Evolutionary conservation across 208 protist genomes (phyloP).

Genomic region (Novymonas esmeraldas): DNA sequence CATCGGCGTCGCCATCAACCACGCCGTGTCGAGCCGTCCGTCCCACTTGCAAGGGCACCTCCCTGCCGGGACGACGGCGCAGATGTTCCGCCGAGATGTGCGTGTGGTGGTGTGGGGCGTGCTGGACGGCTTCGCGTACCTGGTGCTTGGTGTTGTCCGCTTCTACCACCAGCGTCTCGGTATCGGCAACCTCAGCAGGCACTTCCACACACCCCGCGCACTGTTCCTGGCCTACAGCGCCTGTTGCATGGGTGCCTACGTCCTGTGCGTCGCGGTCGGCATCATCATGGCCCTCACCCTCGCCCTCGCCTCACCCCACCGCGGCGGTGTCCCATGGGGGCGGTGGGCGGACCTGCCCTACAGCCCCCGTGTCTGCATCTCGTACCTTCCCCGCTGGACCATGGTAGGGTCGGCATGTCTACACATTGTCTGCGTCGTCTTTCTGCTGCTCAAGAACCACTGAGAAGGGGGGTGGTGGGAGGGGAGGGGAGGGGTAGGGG

Average conservation of each 20-base stretch:
- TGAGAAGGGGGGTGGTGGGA: conserved; percentile 14
- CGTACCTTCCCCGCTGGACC: conserved; percentile 40
- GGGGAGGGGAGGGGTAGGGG: neutral
- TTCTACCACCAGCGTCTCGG: conserved; percentile 21
- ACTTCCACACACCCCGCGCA: conserved; percentile 4
- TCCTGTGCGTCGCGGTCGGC: conserved; percentile 19
- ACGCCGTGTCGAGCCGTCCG: conserved; percentile 26
- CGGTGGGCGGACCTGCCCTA: conserved; percentile 34
- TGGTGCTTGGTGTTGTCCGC: conserved; percentile 23
- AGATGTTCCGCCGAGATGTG: conserved; percentile 20
- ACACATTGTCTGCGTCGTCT: conserved; percentile 18
- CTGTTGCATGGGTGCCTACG: conserved; percentile 2
- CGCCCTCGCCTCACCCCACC: conserved; percentile 25
- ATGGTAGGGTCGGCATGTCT: conserved; percentile 35
- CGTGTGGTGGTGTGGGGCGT: conserved; percentile 41
- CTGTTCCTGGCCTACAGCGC: conserved; percentile 12
- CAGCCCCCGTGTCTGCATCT: conserved; percentile 35
- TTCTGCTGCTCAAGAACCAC: conserved; percentile 45
- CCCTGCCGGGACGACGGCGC: conserved; percentile 7
- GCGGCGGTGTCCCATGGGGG: conserved; percentile 41
- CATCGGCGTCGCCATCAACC: conserved; percentile 36
- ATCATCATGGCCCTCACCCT: conserved; percentile 45
- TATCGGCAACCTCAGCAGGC: conserved; percentile 26
- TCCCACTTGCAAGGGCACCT: conserved; percentile 15
- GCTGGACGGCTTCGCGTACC: conserved; percentile 25